Base-by-base conservation (phyloP, 441 rosid species). In the Lepidium campestre region DNA sequence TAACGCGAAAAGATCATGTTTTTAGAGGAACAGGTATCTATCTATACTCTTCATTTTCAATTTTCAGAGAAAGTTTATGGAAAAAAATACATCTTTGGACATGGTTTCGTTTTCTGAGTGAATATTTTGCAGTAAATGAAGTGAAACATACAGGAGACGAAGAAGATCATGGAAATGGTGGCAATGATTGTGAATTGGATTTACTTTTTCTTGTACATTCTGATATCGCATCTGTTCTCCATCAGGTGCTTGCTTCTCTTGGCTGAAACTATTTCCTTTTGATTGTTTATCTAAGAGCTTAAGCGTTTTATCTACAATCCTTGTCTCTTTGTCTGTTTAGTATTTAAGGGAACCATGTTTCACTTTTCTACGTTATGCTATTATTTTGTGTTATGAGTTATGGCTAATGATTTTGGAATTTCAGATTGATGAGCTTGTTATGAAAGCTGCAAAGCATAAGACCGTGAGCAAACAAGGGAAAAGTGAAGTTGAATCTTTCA, bases 361-460 rank as follows among this genome's bases (percentile, higher is more conserved):
- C 18, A 10, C 10, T 48, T 20, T 37, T 3, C 29, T 2, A 11
- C 10, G 35, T 18, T 32, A 4, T 15, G 8, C 13, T 42, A 31
- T 27, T 20, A 15, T 19, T 15, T 45, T 44, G 40, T 13, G 36
- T 52, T 36, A 15, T 58, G 23, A 22, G 15, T 55, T 62, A 41
- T 56, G 23, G 42, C 35, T 75, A 50, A 62, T 11, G 20, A 6
- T 31, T 58, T 48, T 10, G 45, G 44, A 13, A 9, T 58, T 39
- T 69, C 78, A 94, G 98, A 81, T 93, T 56, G 96, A 93, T 81
- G 89, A 87, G 67, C 85, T 93, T 54, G 86, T 90, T 79, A 89
- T 72, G 9, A 78, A 82, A 82, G 90, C 93, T 57, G 71, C 83
- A 53, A 75, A 85, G 60, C 46, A 72, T 35, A 82, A 79, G 67